phyloP scores from a whole-genome alignment of 1,139 yeast species.

The Yamadazyma kanchanaburiensis region DNA sequence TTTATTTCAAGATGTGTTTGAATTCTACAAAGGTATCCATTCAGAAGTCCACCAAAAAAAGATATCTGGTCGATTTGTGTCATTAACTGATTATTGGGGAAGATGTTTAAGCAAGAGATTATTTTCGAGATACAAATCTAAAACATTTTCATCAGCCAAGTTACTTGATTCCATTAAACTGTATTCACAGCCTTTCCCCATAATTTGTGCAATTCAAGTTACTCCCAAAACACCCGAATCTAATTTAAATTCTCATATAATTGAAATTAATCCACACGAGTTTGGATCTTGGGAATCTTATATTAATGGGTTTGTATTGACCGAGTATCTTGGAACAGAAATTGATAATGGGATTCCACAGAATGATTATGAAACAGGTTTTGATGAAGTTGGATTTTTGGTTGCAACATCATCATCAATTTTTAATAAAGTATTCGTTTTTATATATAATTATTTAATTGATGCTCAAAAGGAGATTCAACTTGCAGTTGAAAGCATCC shows the following conservation, averaged over 20 bases:
- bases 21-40: slow-evolving; percentile 51
- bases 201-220: slow-evolving; percentile 34
- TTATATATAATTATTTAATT: slow-evolving; percentile 42
- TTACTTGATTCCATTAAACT: slow-evolving; percentile 16
- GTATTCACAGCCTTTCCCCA: slow-evolving; percentile 41
- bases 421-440: slow-evolving; percentile 54
- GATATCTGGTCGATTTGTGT: slow-evolving; percentile 49
- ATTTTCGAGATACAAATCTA: slow-evolving; percentile 34
- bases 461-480: slow-evolving; percentile 35
- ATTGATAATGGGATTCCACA: slow-evolving; percentile 12
- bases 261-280: slow-evolving; percentile 64
- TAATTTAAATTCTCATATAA: slow-evolving; percentile 27
- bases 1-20: slow-evolving; percentile 24
- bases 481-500: slow-evolving; percentile 39
- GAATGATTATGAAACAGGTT: slow-evolving; percentile 49
- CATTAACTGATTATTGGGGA: slow-evolving; percentile 70
- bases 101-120: slow-evolving; percentile 51
- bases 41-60: slow-evolving; percentile 50
- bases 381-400: slow-evolving; percentile 72
- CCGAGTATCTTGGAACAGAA: slow-evolving; percentile 52
- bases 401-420: slow-evolving; percentile 72
- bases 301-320: slow-evolving; percentile 48
- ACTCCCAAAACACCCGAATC: slow-evolving; percentile 19
- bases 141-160: slow-evolving; percentile 21
- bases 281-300: slow-evolving; percentile 66